Conservation (phyloP, 257 asterid genomes). For the Plectranthus barbatus region DNA sequence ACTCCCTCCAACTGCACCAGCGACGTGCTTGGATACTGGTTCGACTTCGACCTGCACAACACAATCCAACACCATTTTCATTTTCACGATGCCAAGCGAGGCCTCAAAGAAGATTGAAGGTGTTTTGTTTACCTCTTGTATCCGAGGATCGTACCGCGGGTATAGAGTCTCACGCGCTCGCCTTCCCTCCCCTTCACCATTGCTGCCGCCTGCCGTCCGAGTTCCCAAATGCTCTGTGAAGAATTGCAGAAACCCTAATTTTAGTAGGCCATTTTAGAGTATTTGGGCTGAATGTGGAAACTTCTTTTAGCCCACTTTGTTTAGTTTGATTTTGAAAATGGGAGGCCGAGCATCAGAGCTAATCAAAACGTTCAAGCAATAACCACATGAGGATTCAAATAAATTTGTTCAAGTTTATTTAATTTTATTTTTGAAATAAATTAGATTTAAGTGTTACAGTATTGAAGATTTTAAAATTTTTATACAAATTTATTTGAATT, state of each 20-base stretch:
- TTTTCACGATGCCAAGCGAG: not conserved
- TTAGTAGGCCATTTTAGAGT: not conserved
- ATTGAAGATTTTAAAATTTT: no score
- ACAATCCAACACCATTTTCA: not conserved
- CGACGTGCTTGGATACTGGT: constrained; percentile 85
- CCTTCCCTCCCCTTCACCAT: constrained; percentile 31
- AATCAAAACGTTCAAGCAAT: no score
- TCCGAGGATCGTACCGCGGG: constrained; percentile 61
- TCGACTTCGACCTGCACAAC: constrained; percentile 47
- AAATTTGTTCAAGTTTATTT: no score
- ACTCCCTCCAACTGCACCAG: constrained; percentile 66
- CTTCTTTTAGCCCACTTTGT: no score
- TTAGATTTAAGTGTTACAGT: no score
- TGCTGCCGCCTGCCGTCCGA: not conserved
- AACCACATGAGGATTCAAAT: no score
- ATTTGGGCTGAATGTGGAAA: no score
- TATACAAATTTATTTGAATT: no score
- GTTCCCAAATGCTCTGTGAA: not conserved
- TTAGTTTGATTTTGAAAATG: no score
- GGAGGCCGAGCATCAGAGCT: no score
- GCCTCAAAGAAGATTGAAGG: not conserved
- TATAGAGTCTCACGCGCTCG: constrained; percentile 36
- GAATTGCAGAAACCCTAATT: constrained; percentile 1
- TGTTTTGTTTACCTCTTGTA: constrained; percentile 35
- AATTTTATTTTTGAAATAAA: no score